Conservation (phyloP, 2,329 filamentous ascomycete genomes). For the Diaporthe helianthi region DNA sequence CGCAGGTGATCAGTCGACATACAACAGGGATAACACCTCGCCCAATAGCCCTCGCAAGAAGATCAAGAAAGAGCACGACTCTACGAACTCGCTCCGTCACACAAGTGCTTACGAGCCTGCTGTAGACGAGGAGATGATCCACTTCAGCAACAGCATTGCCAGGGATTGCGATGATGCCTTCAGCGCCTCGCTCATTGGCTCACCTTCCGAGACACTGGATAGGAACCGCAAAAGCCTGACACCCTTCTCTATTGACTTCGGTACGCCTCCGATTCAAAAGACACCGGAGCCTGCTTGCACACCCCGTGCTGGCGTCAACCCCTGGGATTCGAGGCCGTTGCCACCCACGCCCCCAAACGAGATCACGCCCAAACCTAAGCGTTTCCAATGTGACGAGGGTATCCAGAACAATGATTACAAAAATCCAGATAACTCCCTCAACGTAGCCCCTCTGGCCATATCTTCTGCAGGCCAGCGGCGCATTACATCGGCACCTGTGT, state of each 20-base stretch:
- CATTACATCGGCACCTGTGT: constrained; percentile 58
- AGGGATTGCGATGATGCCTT: constrained; percentile 94
- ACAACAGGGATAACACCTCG: constrained; percentile 38
- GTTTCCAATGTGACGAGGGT: constrained; percentile 3
- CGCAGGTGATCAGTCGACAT: constrained; percentile 41
- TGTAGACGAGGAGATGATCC: constrained; percentile 72
- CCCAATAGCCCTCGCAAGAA: constrained; percentile 38
- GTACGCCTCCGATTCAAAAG: constrained; percentile 37
- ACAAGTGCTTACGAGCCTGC: constrained; percentile 37
- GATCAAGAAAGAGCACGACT: constrained; percentile 15
- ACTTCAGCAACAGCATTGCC: constrained; percentile 84
- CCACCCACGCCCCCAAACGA: constrained; percentile 55
- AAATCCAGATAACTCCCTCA: not conserved
- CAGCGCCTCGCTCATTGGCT: constrained; percentile 65
- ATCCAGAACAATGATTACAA: not conserved
- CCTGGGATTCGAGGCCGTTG: constrained; percentile 58
- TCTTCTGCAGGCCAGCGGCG: constrained; percentile 49
- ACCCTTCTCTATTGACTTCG: constrained; percentile 52
- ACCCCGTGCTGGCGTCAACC: constrained; percentile 27
- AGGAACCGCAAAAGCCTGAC: constrained; percentile 45
- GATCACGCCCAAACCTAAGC: constrained; percentile 36
- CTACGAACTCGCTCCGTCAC: constrained; percentile 26
- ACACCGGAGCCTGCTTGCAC: constrained; percentile 25
- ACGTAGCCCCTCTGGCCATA: constrained; percentile 28
- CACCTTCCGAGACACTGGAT: constrained; percentile 36